These are phyloP conservation scores for Citrus maxima DNA, from an alignment of 345 rosid species.

Conservation along the genomic window DNA sequence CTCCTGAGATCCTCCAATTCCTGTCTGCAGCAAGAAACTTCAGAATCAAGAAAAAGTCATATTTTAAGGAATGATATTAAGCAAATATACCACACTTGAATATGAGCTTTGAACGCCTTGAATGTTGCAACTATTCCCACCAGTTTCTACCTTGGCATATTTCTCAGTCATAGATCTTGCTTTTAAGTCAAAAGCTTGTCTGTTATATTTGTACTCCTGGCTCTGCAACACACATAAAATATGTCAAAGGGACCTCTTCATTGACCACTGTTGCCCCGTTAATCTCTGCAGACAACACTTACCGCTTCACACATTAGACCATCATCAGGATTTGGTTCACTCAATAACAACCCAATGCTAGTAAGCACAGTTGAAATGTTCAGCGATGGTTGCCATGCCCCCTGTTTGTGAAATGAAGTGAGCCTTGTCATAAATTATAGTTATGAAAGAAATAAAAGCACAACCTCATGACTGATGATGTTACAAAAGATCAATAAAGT, in stretches of 20 bases:
- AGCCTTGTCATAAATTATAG: slow-evolving; percentile 11
- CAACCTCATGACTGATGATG: background rate
- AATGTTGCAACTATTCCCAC: slow-evolving; percentile 27
- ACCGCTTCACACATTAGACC: slow-evolving; percentile 84
- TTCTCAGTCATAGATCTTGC: slow-evolving; percentile 69
- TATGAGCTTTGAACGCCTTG: slow-evolving; percentile 25
- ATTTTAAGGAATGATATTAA: background rate
- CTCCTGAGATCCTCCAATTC: slow-evolving; percentile 21
- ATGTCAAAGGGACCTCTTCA: background rate
- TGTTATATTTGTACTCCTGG: slow-evolving; percentile 73
- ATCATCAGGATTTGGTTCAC: slow-evolving; percentile 86
- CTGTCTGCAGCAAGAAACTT: slow-evolving; percentile 34
- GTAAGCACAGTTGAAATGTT: slow-evolving; percentile 74
- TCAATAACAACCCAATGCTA: slow-evolving; percentile 63
- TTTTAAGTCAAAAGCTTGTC: slow-evolving; percentile 65
- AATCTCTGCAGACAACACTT: slow-evolving; percentile 26
- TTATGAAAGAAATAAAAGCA: background rate
- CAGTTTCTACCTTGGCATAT: slow-evolving; percentile 47
- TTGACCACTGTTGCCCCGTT: background rate
- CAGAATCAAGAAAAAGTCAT: background rate
- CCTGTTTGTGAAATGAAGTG: slow-evolving; percentile 36
- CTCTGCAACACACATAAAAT: slow-evolving; percentile 50
- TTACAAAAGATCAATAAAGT: background rate
- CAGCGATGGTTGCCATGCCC: slow-evolving; percentile 90
- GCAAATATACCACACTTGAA: slow-evolving; percentile 17